These are phyloP conservation scores for Ziziphus jujuba DNA, from an alignment of 306 rosid species.

Conservation along the genomic window DNA sequence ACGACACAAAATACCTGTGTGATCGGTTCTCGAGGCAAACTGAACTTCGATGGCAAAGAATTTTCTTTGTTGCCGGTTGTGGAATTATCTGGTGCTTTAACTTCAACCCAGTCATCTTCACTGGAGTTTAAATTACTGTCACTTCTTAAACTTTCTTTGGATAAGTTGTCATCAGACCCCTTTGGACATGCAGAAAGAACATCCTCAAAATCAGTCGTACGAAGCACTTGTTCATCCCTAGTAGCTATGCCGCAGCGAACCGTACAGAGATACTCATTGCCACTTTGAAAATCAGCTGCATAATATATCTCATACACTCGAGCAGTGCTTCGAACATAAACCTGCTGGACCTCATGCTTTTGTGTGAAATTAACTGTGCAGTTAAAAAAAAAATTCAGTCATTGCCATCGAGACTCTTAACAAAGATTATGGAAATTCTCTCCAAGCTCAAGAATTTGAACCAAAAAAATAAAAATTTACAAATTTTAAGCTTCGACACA, in stretches of 20 bases:
- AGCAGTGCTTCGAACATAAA: constrained; percentile 84
- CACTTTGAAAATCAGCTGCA: constrained; percentile 38
- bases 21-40: constrained; percentile 9
- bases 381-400: constrained; percentile 19
- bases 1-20: constrained; percentile 51
- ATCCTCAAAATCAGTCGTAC: constrained; percentile 26
- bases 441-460: not conserved
- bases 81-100: constrained; percentile 42
- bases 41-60: constrained; percentile 24
- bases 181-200: constrained; percentile 27
- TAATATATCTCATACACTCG: constrained; percentile 74
- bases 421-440: constrained; percentile 9
- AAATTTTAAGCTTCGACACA: not conserved
- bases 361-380: constrained; percentile 60
- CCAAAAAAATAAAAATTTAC: no score
- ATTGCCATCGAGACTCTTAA: not conserved
- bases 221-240: constrained; percentile 63
- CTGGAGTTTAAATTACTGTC: constrained; percentile 24
- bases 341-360: constrained; percentile 69
- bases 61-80: constrained; percentile 13
- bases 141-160: constrained; percentile 35
- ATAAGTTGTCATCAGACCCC: constrained; percentile 26
- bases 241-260: constrained; percentile 70
- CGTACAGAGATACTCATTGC: constrained; percentile 67
- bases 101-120: constrained; percentile 93